Evolutionary conservation across 2,329 filamentous ascomycete species (phyloP).

Genomic region (Cladosporium cucumerinum): DNA sequence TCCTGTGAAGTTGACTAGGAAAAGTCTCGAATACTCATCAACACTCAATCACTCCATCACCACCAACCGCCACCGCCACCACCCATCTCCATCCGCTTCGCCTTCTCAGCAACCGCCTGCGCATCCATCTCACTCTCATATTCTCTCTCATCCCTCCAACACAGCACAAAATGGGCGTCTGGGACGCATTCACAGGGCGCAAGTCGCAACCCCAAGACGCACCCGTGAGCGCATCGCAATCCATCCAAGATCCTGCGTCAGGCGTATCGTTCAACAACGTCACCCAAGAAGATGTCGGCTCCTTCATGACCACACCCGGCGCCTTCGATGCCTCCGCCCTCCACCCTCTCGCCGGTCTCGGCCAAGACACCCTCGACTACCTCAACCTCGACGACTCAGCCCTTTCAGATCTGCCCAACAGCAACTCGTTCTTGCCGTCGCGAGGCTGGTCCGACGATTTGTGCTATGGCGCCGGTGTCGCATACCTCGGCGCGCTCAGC

Average conservation of each 20-base stretch:
- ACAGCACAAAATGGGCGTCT: constrained; percentile 48
- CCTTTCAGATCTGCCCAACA: constrained; percentile 79
- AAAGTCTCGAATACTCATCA: constrained; percentile 8
- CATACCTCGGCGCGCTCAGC: constrained; percentile 82
- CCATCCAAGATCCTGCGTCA: constrained; percentile 43
- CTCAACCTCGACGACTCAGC: constrained; percentile 88
- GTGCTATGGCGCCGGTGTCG: constrained; percentile 94
- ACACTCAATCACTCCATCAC: constrained; percentile 7
- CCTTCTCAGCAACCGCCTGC: neutral
- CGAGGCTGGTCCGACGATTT: constrained; percentile 97
- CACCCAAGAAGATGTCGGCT: constrained; percentile 70
- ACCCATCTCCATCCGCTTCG: neutral
- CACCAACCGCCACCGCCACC: neutral
- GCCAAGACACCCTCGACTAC: constrained; percentile 92
- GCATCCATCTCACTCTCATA: neutral
- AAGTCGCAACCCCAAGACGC: constrained; percentile 47
- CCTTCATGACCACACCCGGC: constrained; percentile 73
- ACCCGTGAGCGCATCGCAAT: constrained; percentile 36
- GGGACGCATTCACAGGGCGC: constrained; percentile 60
- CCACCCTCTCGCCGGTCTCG: constrained; percentile 89
- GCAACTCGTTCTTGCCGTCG: constrained; percentile 84
- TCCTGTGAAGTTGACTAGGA: constrained; percentile 12
- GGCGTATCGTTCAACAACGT: constrained; percentile 53
- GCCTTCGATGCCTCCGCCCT: constrained; percentile 84
- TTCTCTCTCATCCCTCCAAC: neutral